phyloP scores from a whole-genome alignment of 768 basidiomycete genomes.

The Pleurotus salmoneostramineus region DNA sequence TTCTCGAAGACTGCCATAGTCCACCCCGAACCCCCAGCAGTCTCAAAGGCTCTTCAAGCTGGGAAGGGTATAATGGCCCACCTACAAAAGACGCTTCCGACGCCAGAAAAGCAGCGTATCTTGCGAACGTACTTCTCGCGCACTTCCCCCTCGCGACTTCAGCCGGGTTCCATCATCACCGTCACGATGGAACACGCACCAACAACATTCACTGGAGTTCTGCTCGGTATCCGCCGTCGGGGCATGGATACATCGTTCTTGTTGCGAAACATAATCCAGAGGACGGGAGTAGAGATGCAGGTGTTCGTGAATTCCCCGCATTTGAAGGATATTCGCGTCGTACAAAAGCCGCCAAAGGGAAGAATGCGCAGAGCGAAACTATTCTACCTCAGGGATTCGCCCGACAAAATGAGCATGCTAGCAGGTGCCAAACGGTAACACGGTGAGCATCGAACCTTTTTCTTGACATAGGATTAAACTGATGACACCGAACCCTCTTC shows the following conservation, averaged over 20 bases:
- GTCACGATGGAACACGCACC: constrained; percentile 77
- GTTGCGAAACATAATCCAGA: constrained; percentile 85
- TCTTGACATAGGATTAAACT: constrained; percentile 1
- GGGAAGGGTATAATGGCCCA: constrained; percentile 82
- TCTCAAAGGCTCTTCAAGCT: constrained; percentile 42
- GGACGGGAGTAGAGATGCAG: constrained; percentile 92
- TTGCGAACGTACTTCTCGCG: constrained; percentile 70
- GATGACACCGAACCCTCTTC: too few species aligned
- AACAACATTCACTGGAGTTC: constrained; percentile 83
- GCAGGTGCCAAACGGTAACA: constrained; percentile 38
- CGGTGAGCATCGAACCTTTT: not conserved
- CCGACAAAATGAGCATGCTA: constrained; percentile 81
- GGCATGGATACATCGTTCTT: constrained; percentile 88
- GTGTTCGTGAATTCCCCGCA: constrained; percentile 85
- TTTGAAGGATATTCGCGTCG: constrained; percentile 81
- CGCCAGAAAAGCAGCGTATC: constrained; percentile 66
- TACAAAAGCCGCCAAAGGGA: constrained; percentile 59
- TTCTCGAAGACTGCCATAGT: constrained; percentile 70
- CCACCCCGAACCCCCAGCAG: constrained; percentile 38
- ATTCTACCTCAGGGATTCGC: constrained; percentile 78
- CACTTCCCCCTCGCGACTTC: constrained; percentile 61
- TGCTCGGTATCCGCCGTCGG: constrained; percentile 77
- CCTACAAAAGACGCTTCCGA: constrained; percentile 59
- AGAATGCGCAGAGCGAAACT: constrained; percentile 76
- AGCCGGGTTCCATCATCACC: constrained; percentile 83